phyloP scores from a whole-genome alignment of 768 basidiomycete species.

The Boletus tylopilopsis region DNA sequence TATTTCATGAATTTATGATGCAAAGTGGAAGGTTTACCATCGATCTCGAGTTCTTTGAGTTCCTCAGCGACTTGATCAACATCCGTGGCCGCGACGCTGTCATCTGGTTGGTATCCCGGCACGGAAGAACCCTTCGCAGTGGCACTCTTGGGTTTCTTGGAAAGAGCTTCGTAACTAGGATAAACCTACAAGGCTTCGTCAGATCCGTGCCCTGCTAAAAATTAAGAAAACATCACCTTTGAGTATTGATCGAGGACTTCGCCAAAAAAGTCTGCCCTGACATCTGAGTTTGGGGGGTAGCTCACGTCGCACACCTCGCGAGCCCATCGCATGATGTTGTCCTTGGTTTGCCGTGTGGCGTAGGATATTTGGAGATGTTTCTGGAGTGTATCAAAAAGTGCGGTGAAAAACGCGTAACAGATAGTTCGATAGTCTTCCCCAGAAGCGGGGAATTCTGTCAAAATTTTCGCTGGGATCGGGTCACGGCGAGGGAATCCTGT shows the following conservation, averaged over 20 bases:
- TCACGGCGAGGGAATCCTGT: constrained; percentile 14
- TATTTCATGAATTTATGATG: too few species aligned
- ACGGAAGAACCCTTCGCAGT: too few species aligned
- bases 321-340: background rate
- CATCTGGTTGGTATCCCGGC: too few species aligned
- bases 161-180: too few species aligned
- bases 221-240: background rate
- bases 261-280: background rate
- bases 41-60: background rate
- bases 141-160: too few species aligned
- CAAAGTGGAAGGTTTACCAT: too few species aligned
- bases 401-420: constrained; percentile 13
- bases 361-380: background rate
- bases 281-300: background rate
- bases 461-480: constrained; percentile 7
- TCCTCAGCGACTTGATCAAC: background rate
- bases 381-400: constrained; percentile 6
- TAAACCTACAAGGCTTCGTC: background rate
- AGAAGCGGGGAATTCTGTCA: constrained; percentile 1
- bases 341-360: background rate
- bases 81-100: too few species aligned
- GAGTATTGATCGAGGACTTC: background rate
- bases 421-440: background rate
- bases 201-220: background rate
- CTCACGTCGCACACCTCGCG: constrained; percentile 5